Evolutionary conservation across 2,329 filamentous ascomycete species (phyloP), one percentile per base, ranked within the genome.

Genomic region (Claviceps spartinae): DNA sequence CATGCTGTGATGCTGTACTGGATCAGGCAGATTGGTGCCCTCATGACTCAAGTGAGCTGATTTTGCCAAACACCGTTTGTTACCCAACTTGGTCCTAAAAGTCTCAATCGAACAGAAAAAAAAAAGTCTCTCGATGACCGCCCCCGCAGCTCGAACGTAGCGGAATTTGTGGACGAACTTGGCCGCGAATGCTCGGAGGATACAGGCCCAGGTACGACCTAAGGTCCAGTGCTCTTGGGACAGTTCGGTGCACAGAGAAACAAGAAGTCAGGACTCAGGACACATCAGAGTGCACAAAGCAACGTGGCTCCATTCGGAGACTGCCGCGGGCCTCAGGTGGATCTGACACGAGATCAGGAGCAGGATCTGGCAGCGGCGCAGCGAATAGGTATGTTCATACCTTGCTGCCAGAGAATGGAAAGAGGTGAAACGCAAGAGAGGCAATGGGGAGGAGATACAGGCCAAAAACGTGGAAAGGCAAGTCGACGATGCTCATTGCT

Each of bases 221-320:
- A 50, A 13, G n/a, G 34, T 36, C 26, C 5, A 36, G 49, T 14
- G 34, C 30, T 44, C 49, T 38, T 38, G 26, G 18, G 20, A 34
- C 30, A 34, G 42, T 38, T 30, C 42, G 34, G 20, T 38, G 18
- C 20, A 46, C 42, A 50, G 34, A 45, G 42, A 38, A 45, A 44
- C 20, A 20, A 24, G 49, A 3, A 22, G 22, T 22, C 22, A 22
- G 22, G 22, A 22, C 22, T 22, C 22, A 22, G 22, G 49, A 46
- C 41, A 45, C 49, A 50, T 45, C 30, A 30, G 38, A 48, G 46
- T 42, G 44, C 46, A 48, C 45, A 41, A 18, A 36, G 47, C 46
- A 36, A 54, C 52, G 52, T 54, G 52, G 52, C 49, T 49, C 52
- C 52, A 54, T 46, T 47, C 52, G 52, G 52, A 52, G 41, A 34